Evolutionary conservation across 1,139 yeast genomes (phyloP), one percentile per base, ranked within the genome.

Genomic region (Petasospora fabianii): DNA sequence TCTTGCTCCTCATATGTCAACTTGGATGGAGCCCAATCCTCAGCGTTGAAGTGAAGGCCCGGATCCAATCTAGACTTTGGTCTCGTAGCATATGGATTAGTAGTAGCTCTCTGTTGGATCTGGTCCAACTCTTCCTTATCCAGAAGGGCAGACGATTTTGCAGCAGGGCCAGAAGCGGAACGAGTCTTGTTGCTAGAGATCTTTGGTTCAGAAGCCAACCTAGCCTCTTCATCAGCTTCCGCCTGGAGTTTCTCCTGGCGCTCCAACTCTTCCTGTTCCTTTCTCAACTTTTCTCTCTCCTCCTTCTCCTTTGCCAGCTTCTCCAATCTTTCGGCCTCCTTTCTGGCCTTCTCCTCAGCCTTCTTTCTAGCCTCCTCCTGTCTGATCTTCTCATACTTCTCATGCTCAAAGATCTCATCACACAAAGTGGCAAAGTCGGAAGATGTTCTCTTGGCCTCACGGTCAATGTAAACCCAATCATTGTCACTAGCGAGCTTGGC

Each of bases 31-130:
- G 33, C 36, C 39, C 48, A 35, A 12, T 46, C 52, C 64, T 65
- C 29, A 11, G 47, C 43, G 12, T 46, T 43, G 38, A 48, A 54
- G 35, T 48, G 43, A 33, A 65, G 49, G 36, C 71, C 71, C 10
- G 92, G 92, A 62, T 83, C 92, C 41, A 83, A 65, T 53, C 78
- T 73, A 2, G 90, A 82, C 24, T 79, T 77, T 8, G 92, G 92
- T 54, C 87, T 72, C 63, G 68, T 53, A 30, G 59, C 60, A 27
- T 61, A 47, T 5, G 69, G 66, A 39, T 62, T 58, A 55, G 75
- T 53, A 48, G 68, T 61, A 19, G 59, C 60, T 30, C 65, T 58
- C 35, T 49, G 74, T 60, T 50, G 69, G 50, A 47, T 55, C 36
- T 47, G 46, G 7, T 42, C 41, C 21, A 54, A 42, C 35, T 54